Base-by-base conservation (phyloP, 2,329 filamentous ascomycete genomes). In the Berkeleyomyces basicola region DNA sequence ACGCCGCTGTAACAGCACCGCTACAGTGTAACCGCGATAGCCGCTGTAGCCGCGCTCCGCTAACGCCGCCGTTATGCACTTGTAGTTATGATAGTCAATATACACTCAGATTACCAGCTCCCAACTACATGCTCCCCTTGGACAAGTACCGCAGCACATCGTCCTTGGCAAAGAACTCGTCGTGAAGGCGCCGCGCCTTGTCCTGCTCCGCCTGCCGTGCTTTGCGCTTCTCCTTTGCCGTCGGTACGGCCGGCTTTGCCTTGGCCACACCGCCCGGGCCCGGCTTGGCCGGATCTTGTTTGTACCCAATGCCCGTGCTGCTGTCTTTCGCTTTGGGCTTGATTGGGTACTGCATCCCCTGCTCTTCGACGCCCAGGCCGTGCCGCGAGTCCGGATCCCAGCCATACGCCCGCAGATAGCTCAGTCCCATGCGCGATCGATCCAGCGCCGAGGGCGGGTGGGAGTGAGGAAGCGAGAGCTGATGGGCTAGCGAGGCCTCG, bases 321-420 rank as follows among this genome's bases (percentile, higher is more conserved):
- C 92, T 83, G 51, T 84, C 80, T 73, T 96, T 96, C 62, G 80
- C 75, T 64, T 78, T 80, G 0, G 82, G 76, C 70, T 90, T 90
- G 66, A 96, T 77, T 0, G 91, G 91, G 67, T 84, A 85, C 47
- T 85, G 78, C 65, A 89, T 85, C 2, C 91, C 91, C 67, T 87
- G 82, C 0, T 87, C 84, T 1, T 75, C 74, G 7, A 80, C 80
- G 0, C 91, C 91, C 0, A 96, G 77, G 0, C 91, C 91, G 14
- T 75, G 72, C 2, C 89, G 77, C 37, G 82, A 77, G 71, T 91
- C 87, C 0, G 87, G 85, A 67, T 91, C 84, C 83, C 86, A 91
- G 37, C 87, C 87, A 64, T 86, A 80, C 0, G 81, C 77, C 61
- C 82, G 76, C 40, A 91, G 78, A 37, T 86, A 81, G 4, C 79